Conservation (phyloP, 2,329 filamentous ascomycete species). For the Xylaria digitata region DNA sequence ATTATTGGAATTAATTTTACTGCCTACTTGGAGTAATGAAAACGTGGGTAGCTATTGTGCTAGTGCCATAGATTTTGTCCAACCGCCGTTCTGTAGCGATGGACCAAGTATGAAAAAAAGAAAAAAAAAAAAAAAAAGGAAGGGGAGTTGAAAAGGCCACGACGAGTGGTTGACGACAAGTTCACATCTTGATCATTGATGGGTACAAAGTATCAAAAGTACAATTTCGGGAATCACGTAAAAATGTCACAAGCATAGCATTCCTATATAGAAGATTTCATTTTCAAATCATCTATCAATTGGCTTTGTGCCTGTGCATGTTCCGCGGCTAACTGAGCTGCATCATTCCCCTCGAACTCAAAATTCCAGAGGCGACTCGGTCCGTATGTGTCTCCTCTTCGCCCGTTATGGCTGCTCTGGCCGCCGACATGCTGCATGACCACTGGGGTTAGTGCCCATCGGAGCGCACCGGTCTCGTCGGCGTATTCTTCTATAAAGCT, state of each 20-base stretch:
- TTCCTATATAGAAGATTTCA: background rate
- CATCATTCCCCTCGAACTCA: conserved; percentile 44
- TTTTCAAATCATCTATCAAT: background rate
- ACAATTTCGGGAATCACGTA: too few relatives aligned
- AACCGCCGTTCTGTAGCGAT: too few relatives aligned
- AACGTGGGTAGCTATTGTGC: too few relatives aligned
- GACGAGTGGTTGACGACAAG: too few relatives aligned
- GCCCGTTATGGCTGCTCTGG: conserved; percentile 44
- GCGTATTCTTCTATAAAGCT: conserved; percentile 47
- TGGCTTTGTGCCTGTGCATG: conserved; percentile 25
- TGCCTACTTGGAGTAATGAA: too few relatives aligned
- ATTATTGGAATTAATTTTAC: too few relatives aligned
- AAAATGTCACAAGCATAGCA: too few relatives aligned
- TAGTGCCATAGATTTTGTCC: too few relatives aligned
- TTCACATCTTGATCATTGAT: background rate
- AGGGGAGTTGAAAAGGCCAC: too few relatives aligned
- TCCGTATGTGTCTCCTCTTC: conserved; percentile 33
- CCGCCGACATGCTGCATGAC: conserved; percentile 48
- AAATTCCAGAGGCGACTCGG: conserved; percentile 39
- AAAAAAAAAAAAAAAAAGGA: background rate
- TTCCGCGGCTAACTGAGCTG: conserved; percentile 41
- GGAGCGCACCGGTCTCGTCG: conserved; percentile 35
- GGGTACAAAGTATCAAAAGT: too few relatives aligned
- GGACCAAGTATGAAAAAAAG: background rate
- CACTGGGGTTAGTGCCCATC: conserved; percentile 47